A percentile compares a stretch with the other conserved stretches of the same genome.
These are phyloP conservation scores for Endotrypanum monterogeii DNA, from an alignment of 208 protist species.

Conservation along the genomic window DNA sequence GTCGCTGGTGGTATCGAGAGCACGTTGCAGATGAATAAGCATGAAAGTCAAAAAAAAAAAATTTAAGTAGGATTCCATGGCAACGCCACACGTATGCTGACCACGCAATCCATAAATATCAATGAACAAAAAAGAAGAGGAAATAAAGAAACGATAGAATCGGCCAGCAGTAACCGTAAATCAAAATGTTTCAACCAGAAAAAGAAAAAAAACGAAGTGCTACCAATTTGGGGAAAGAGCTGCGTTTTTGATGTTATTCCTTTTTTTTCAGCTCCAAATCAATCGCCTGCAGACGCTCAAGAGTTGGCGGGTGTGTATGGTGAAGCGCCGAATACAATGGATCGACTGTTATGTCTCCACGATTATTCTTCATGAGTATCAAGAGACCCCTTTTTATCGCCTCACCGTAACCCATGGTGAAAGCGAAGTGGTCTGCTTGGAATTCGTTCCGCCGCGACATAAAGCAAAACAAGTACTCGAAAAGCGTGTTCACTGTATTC, in stretches of 20 bases:
- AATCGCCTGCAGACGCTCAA: constrained; percentile 78
- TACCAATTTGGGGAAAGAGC: not conserved
- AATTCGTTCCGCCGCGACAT: constrained; percentile 62
- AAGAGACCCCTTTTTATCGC: constrained; percentile 50
- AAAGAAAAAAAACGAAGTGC: too few relatives aligned
- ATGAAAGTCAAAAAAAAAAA: too few relatives aligned
- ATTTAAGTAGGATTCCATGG: too few relatives aligned
- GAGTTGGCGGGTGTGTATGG: constrained; percentile 73
- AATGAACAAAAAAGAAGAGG: not conserved
- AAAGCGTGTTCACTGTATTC: constrained; percentile 36
- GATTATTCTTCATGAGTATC: constrained; percentile 68
- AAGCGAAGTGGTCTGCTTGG: constrained; percentile 73
- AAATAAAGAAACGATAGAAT: not conserved
- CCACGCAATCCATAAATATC: too few relatives aligned
- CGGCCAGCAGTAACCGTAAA: not conserved
- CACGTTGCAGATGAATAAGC: not conserved
- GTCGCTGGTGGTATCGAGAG: not conserved
- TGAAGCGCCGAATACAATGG: constrained; percentile 68
- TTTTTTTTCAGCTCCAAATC: constrained; percentile 51
- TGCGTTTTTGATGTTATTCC: not conserved
- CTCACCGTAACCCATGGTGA: constrained; percentile 45
- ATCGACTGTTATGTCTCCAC: constrained; percentile 59
- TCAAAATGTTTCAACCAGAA: not conserved
- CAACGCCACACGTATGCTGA: too few relatives aligned
- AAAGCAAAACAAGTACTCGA: constrained; percentile 42